These are phyloP conservation scores for Fusarium nurragi DNA, from an alignment of 2,329 filamentous ascomycete species.

Conservation along the genomic window DNA sequence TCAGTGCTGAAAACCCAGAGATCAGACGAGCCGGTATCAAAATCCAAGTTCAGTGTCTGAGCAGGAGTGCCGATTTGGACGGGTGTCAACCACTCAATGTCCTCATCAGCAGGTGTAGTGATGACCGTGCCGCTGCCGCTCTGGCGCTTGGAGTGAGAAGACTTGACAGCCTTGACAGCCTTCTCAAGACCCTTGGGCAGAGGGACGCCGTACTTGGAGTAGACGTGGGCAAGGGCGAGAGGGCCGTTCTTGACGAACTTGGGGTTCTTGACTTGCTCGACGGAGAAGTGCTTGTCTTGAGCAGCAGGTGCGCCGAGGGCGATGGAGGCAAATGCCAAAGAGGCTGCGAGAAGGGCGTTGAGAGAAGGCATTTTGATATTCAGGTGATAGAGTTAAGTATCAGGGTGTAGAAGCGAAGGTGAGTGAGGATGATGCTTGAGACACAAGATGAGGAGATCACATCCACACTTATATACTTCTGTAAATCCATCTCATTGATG, in stretches of 20 bases:
- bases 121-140: constrained; percentile 43
- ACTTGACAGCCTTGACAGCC: constrained; percentile 38
- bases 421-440: neutral
- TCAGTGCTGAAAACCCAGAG: constrained; percentile 59
- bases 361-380: constrained; percentile 13
- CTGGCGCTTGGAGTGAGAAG: constrained; percentile 36
- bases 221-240: constrained; percentile 47
- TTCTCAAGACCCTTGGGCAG: constrained; percentile 46
- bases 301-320: constrained; percentile 27
- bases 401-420: neutral
- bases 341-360: constrained; percentile 25
- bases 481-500: neutral
- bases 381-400: neutral
- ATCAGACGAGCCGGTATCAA: constrained; percentile 59
- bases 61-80: constrained; percentile 56
- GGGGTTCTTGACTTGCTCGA: constrained; percentile 52
- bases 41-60: constrained; percentile 55
- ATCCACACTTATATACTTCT: neutral
- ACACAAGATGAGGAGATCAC: neutral
- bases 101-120: constrained; percentile 43
- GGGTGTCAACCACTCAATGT: constrained; percentile 53
- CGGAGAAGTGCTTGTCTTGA: constrained; percentile 38
- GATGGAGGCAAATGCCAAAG: constrained; percentile 38
- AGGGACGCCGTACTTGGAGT: constrained; percentile 50
- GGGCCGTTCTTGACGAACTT: constrained; percentile 49